Percentiles rank a stretch among this genome's conserved stretches.
These are phyloP conservation scores for Cyberlindnera maclurae DNA, from an alignment of 805 yeast species.

Conservation along the genomic window DNA sequence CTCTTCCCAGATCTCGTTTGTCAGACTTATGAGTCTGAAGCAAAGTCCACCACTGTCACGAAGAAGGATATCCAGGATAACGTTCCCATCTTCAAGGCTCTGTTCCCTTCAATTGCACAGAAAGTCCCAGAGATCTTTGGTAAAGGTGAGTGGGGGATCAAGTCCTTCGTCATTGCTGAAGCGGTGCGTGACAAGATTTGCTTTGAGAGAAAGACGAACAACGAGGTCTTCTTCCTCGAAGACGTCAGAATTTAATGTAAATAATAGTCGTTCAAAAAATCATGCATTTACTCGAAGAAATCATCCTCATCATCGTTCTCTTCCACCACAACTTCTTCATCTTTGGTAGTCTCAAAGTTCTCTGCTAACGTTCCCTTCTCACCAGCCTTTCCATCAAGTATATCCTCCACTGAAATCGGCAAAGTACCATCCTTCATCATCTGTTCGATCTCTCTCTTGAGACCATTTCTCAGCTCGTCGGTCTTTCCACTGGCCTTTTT, in stretches of 20 bases:
- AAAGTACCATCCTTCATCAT: constrained; percentile 47
- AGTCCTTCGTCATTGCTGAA: constrained; percentile 38
- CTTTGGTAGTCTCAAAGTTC: constrained; percentile 13
- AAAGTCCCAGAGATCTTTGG: constrained; percentile 53
- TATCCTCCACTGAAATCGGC: constrained; percentile 48
- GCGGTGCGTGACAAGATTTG: constrained; percentile 44
- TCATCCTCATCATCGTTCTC: constrained; percentile 24
- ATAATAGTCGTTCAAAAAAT: not conserved
- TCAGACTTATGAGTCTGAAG: constrained; percentile 31
- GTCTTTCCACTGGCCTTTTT: constrained; percentile 33
- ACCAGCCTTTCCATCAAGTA: constrained; percentile 28
- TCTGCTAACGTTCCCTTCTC: constrained; percentile 10
- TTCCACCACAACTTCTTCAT: constrained; percentile 16
- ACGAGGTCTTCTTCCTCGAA: constrained; percentile 30
- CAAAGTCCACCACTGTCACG: constrained; percentile 33
- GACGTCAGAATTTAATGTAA: constrained; percentile 8
- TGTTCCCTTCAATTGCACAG: constrained; percentile 40
- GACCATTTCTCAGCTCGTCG: constrained; percentile 36
- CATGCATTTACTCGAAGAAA: constrained; percentile 19
- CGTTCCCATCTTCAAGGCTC: constrained; percentile 43
- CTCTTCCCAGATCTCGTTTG: constrained; percentile 46
- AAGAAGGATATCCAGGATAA: constrained; percentile 50
- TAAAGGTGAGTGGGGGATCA: constrained; percentile 39
- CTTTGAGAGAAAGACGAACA: constrained; percentile 32
- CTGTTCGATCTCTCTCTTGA: constrained; percentile 45